phyloP scores from a whole-genome alignment of 768 basidiomycete species.

The Neoboletus subvelutipes region DNA sequence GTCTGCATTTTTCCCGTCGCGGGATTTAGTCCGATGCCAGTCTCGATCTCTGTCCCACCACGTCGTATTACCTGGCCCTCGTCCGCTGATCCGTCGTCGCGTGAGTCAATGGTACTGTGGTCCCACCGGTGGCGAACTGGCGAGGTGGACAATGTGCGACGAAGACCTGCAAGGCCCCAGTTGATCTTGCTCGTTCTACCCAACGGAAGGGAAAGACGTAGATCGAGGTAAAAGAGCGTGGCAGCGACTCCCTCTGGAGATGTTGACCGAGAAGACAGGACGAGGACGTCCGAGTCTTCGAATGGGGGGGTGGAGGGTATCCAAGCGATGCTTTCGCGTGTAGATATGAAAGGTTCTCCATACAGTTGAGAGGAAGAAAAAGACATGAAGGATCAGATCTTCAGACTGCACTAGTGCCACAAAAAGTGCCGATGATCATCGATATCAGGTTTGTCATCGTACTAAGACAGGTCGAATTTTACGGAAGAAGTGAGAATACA shows the following conservation, averaged over 20 bases:
- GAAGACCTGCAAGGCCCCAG: slow-evolving; percentile 27
- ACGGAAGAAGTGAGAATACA: neutral
- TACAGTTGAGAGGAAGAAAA: neutral
- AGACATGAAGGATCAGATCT: neutral
- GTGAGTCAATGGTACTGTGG: slow-evolving; percentile 23
- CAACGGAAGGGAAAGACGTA: slow-evolving; percentile 27
- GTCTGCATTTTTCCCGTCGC: slow-evolving; percentile 16
- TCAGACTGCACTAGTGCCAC: neutral
- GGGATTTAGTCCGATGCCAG: slow-evolving; percentile 23
- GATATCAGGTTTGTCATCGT: neutral
- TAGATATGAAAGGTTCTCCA: slow-evolving; percentile 21
- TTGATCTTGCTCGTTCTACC: slow-evolving; percentile 14
- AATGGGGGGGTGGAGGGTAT: slow-evolving; percentile 13
- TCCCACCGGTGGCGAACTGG: slow-evolving; percentile 21
- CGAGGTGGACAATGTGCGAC: slow-evolving; percentile 18
- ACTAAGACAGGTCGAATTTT: neutral
- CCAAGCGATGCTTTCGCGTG: slow-evolving; percentile 27
- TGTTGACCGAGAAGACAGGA: slow-evolving; percentile 28
- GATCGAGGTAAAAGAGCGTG: slow-evolving; percentile 25
- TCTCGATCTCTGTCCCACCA: slow-evolving; percentile 26
- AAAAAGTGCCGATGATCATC: neutral
- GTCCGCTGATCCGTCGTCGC: slow-evolving; percentile 9
- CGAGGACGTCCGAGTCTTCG: slow-evolving; percentile 30
- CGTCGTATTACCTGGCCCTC: slow-evolving; percentile 21
- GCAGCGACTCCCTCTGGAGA: slow-evolving; percentile 12